Evolutionary conservation across 257 asterid species (phyloP), one percentile per base, ranked within the genome.

Genomic region (Schizonepeta tenuifolia): DNA sequence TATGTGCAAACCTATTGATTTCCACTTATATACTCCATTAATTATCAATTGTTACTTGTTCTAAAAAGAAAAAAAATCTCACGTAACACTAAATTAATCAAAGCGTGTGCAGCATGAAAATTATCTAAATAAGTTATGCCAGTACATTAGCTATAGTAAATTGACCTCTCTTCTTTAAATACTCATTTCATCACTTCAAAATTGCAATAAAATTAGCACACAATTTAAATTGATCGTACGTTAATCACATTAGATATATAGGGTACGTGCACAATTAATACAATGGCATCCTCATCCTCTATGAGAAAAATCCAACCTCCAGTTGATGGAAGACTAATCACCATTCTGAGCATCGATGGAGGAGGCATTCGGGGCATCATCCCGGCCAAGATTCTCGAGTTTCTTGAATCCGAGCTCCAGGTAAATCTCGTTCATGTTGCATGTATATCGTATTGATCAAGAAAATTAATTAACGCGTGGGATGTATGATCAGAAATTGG

Each of bases 311-410:
- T n/a, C n/a, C n/a, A n/a, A n/a, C 82, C 90, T 43, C n/a, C 89
- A 12, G 38, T 35, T 4, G 13, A 51, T 28, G 92, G 92, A 26
- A 64, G 49, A 7, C 56, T 82, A 0, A 64, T 83, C 50, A 90
- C 95, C 0, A 68, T 90, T 43, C 85, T 90, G 13, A 90, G 97
- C 78, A 84, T 88, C 10, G 97, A 90, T 53, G 96, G 97, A 18
- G 97, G 97, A 54, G 97, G 91, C 55, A 87, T 90, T 18, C 74
- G 80, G 20, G 96, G 96, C 43, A 83, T 88, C 66, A 85, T 90
- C 67, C 97, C 97, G 0, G 87, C 85, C 50, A 72, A 77, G 49
- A 65, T 86, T 75, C 85, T 90, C 65, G 83, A 67, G 12, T 83
- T 72, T 58, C 91, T 88, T 2, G 93, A 90, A 78, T 71, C 83